A percentile compares a stretch with the other conserved stretches of the same genome.
Evolutionary conservation across 2,329 filamentous ascomycete genomes (phyloP).

Genomic region (Blumeria hordei): DNA sequence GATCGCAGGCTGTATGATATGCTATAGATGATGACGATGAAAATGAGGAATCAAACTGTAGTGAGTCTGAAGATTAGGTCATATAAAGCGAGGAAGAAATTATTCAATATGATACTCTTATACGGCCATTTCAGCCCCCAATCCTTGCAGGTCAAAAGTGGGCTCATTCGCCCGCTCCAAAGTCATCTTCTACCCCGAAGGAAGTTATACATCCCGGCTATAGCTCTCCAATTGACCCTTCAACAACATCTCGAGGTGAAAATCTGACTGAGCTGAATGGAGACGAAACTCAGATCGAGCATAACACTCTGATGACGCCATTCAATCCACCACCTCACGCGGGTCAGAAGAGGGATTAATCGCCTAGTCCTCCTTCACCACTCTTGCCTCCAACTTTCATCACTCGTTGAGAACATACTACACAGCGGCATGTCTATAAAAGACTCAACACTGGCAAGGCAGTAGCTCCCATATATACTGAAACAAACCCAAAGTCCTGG

Average conservation of each 20-base stretch:
- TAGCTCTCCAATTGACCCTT: not conserved
- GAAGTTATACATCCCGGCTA: not conserved
- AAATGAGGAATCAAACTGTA: not conserved
- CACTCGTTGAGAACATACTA: not conserved
- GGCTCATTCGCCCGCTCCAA: not conserved
- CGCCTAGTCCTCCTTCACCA: not conserved
- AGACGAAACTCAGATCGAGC: not conserved
- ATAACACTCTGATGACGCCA: not conserved
- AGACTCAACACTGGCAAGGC: not conserved
- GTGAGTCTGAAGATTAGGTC: not conserved
- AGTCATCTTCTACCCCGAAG: not conserved
- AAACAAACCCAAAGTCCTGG: not conserved
- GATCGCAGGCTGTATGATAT: not conserved
- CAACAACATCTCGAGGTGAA: not conserved
- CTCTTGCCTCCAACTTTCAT: not conserved
- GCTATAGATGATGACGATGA: not conserved
- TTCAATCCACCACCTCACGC: not conserved
- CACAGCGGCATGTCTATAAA: not conserved
- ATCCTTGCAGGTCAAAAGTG: not conserved
- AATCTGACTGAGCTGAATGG: not conserved
- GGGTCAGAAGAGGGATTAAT: not conserved
- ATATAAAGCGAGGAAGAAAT: not conserved
- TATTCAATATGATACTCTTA: not conserved
- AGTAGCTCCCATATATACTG: not conserved
- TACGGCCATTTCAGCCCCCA: not conserved